These are phyloP conservation scores for Crithidia expoeki DNA, from an alignment of 208 protist genomes.

Conservation along the genomic window DNA sequence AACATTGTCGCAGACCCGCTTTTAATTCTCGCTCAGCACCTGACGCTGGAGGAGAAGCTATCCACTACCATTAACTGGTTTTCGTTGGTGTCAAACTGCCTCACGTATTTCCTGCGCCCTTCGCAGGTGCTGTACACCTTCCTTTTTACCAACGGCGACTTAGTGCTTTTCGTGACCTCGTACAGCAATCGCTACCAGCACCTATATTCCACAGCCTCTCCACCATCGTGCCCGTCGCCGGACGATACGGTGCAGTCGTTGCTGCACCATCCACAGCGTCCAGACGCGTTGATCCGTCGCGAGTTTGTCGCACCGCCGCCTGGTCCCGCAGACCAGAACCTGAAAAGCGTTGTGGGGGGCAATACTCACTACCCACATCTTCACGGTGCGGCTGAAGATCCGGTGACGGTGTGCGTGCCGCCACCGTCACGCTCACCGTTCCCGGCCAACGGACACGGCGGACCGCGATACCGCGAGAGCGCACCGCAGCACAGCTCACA, in stretches of 20 bases:
- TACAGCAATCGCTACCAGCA: conserved; percentile 28
- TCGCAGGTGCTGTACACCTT: conserved; percentile 73
- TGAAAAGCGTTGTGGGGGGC: not conserved
- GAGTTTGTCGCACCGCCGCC: not conserved
- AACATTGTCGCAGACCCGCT: conserved; percentile 30
- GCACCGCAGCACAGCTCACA: not conserved
- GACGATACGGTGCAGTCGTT: not conserved
- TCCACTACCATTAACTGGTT: conserved; percentile 45
- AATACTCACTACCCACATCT: not conserved
- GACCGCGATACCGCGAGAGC: conserved; percentile 10
- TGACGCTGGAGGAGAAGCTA: conserved; percentile 37
- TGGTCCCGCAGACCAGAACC: not conserved
- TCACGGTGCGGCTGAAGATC: not conserved
- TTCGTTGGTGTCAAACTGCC: conserved; percentile 59
- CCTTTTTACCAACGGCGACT: conserved; percentile 53
- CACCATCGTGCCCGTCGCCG: too few relatives aligned
- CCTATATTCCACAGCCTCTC: not conserved
- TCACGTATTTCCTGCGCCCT: conserved; percentile 58
- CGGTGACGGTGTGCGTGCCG: not conserved
- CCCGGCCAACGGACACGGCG: not conserved
- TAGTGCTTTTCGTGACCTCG: conserved; percentile 39
- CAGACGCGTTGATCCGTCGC: not conserved
- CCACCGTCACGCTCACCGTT: not conserved
- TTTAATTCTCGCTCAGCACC: conserved; percentile 28
- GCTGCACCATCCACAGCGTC: not conserved